These are phyloP conservation scores for Phytophthora litchii DNA, from an alignment of 352 stramenopile genomes.

Conservation along the genomic window DNA sequence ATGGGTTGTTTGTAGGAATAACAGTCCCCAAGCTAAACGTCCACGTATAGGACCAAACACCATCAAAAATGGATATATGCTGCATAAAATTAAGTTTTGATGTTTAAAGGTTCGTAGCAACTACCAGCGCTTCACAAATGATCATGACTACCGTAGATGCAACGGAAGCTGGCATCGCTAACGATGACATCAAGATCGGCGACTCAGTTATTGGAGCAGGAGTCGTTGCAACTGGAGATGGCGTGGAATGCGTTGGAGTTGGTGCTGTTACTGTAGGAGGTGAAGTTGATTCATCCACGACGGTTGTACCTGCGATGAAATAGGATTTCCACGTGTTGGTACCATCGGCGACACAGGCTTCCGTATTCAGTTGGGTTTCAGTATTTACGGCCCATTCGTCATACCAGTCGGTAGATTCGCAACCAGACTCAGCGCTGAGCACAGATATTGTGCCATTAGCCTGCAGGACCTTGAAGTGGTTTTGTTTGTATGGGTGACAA, in stretches of 20 bases:
- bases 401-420: slow-evolving; percentile 8
- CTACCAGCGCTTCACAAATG: neutral
- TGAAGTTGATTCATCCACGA: neutral
- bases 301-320: slow-evolving; percentile 2
- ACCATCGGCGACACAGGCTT: slow-evolving; percentile 22
- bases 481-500: slow-evolving; percentile 23
- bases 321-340: slow-evolving; percentile 21
- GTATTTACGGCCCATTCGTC: slow-evolving; percentile 16
- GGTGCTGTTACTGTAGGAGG: slow-evolving; percentile 6
- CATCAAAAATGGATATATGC: no score
- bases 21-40: no score
- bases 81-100: no score
- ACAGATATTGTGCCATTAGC: slow-evolving; percentile 12
- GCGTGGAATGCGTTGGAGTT: slow-evolving; percentile 1
- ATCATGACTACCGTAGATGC: slow-evolving; percentile 1
- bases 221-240: slow-evolving; percentile 5
- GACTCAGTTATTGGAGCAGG: slow-evolving; percentile 1
- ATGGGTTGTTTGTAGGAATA: no score
- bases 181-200: slow-evolving; percentile 2
- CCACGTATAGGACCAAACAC: no score
- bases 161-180: neutral
- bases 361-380: slow-evolving; percentile 11
- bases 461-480: slow-evolving; percentile 21
- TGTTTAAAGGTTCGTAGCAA: neutral
- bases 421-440: slow-evolving; percentile 9